Percentiles rank a stretch among this genome's conserved stretches.
Conservation (phyloP, 106 monocot species). For the Chionographis japonica region DNA sequence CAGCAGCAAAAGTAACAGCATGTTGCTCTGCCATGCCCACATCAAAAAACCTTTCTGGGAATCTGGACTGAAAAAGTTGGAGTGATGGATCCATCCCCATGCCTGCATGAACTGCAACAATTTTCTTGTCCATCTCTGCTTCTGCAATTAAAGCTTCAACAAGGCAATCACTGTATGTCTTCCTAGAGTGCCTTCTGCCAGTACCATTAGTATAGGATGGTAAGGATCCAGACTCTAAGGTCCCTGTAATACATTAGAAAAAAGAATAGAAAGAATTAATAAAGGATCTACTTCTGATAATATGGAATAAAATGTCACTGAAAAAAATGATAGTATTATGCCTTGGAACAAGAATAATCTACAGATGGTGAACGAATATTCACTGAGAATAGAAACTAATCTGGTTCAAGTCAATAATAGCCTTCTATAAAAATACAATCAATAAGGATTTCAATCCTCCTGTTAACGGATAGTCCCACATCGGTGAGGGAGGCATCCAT, state of each 20-base stretch:
- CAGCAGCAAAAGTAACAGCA: constrained; percentile 81
- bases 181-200: constrained; percentile 9
- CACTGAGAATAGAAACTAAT: too few relatives aligned
- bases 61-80: constrained; percentile 38
- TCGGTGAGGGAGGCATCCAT: too few relatives aligned
- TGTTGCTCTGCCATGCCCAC: constrained; percentile 80
- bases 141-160: constrained; percentile 56
- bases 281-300: background rate
- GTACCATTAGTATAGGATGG: constrained; percentile 7
- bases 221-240: constrained; percentile 8
- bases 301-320: too few relatives aligned
- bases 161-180: constrained; percentile 53
- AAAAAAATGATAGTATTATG: too few relatives aligned
- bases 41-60: constrained; percentile 73
- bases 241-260: constrained; percentile 5
- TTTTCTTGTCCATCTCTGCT: constrained; percentile 52
- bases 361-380: too few relatives aligned
- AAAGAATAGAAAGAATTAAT: background rate
- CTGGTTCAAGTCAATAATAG: too few relatives aligned
- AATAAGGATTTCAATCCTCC: too few relatives aligned
- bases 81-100: constrained; percentile 52
- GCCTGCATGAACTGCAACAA: constrained; percentile 61
- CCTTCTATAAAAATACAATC: too few relatives aligned
- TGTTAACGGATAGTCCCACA: too few relatives aligned
- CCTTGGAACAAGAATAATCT: too few relatives aligned